These are phyloP conservation scores for Acidiella bohemica DNA, from an alignment of 495 filamentous ascomycete species.

Conservation along the genomic window DNA sequence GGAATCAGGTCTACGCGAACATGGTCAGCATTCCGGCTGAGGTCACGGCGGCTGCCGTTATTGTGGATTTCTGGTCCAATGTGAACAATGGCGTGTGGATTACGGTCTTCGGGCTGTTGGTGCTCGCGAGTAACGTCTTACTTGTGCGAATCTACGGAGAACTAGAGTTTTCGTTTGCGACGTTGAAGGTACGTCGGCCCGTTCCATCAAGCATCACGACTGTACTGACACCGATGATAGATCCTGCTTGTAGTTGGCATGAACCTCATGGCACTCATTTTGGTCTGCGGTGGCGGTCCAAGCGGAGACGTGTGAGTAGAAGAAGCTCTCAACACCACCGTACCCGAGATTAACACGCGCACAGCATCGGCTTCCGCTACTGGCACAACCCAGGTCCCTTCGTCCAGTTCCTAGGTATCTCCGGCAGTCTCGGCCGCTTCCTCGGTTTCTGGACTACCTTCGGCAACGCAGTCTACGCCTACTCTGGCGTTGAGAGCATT, in stretches of 20 bases:
- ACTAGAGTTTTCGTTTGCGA: constrained; percentile 33
- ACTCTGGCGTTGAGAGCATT: constrained; percentile 48
- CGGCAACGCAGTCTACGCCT: constrained; percentile 32
- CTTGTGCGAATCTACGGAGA: constrained; percentile 38
- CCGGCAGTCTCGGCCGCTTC: constrained; percentile 21
- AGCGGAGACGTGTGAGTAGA: neutral
- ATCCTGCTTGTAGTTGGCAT: constrained; percentile 40
- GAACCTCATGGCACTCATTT: constrained; percentile 37
- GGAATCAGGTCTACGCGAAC: too few relatives aligned
- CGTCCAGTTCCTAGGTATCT: constrained; percentile 35
- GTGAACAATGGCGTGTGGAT: constrained; percentile 42
- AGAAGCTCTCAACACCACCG: too few relatives aligned
- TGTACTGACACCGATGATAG: too few relatives aligned
- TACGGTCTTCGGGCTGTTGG: constrained; percentile 39
- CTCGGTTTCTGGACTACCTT: constrained; percentile 31
- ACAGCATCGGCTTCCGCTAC: constrained; percentile 56
- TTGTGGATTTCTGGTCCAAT: constrained; percentile 48
- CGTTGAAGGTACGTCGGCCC: too few relatives aligned
- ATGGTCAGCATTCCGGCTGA: constrained; percentile 38
- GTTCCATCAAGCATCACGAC: too few relatives aligned
- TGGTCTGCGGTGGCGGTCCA: constrained; percentile 6
- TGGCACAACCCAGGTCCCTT: constrained; percentile 60
- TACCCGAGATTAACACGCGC: too few relatives aligned
- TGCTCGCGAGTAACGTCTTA: constrained; percentile 26
- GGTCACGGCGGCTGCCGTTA: constrained; percentile 46